Evolutionary conservation across 1,284 basidiomycete species (phyloP).

Genomic region (Ustilago hordei): DNA sequence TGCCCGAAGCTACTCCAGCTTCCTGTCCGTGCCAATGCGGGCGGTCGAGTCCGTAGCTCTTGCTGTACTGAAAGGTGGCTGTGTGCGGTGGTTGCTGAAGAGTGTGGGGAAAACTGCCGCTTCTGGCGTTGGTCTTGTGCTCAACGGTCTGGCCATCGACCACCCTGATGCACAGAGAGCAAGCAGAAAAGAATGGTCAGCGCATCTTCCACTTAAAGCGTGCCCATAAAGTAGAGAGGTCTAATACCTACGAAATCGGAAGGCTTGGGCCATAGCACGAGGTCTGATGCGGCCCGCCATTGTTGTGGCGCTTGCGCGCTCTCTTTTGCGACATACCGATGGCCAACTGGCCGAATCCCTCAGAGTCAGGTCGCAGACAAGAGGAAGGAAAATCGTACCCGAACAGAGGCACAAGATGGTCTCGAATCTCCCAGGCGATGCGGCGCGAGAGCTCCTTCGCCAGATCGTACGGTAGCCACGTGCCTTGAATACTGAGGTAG

Average conservation of each 20-base stretch:
- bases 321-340: constrained; percentile 48
- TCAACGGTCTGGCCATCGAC: constrained; percentile 31
- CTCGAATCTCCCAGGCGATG: constrained; percentile 52
- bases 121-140: constrained; percentile 10
- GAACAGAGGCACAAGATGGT: constrained; percentile 53
- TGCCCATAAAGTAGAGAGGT: too few relatives aligned
- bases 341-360: constrained; percentile 50
- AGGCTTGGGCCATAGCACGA: constrained; percentile 48
- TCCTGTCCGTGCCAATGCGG: constrained; percentile 21
- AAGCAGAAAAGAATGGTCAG: too few relatives aligned
- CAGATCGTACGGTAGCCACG: constrained; percentile 52
- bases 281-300: constrained; percentile 44
- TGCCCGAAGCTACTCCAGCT: not conserved
- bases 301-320: constrained; percentile 46
- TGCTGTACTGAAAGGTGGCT: constrained; percentile 30
- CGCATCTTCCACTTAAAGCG: not conserved
- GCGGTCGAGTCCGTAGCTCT: constrained; percentile 18
- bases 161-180: constrained; percentile 4
- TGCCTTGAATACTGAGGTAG: constrained; percentile 58
- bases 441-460: constrained; percentile 52
- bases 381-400: constrained; percentile 47
- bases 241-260: constrained; percentile 38
- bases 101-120: not conserved
- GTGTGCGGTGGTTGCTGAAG: constrained; percentile 11
- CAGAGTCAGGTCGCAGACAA: constrained; percentile 49